phyloP scores from a whole-genome alignment of 2,329 filamentous ascomycete species.

The Elsinoe batatas region DNA sequence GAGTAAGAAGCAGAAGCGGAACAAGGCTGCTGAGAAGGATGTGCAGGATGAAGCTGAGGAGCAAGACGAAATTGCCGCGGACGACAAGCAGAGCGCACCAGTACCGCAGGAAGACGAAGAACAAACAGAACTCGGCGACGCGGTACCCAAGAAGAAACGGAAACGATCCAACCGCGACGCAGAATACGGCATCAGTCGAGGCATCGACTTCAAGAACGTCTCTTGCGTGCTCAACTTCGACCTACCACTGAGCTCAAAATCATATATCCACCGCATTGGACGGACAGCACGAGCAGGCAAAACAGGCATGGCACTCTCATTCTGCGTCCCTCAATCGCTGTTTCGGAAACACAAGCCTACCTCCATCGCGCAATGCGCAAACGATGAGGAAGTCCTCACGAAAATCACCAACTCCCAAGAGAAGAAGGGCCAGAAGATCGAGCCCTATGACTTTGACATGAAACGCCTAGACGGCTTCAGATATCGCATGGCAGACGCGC shows the following conservation, averaged over 20 bases:
- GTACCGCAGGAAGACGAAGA: constrained; percentile 24
- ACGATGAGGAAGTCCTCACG: constrained; percentile 74
- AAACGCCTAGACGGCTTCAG: constrained; percentile 86
- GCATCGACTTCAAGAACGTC: constrained; percentile 95
- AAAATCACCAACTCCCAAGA: constrained; percentile 71
- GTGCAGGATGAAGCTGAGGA: constrained; percentile 22
- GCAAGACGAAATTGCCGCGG: constrained; percentile 21
- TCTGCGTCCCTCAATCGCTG: constrained; percentile 71
- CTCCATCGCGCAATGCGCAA: constrained; percentile 59
- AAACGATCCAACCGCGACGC: constrained; percentile 59
- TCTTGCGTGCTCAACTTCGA: constrained; percentile 95
- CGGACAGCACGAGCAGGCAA: constrained; percentile 86
- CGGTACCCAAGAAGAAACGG: constrained; percentile 46
- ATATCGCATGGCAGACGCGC: constrained; percentile 87
- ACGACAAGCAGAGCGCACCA: constrained; percentile 23
- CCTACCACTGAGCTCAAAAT: constrained; percentile 75
- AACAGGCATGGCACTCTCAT: constrained; percentile 89
- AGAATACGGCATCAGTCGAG: constrained; percentile 90
- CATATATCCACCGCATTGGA: constrained; percentile 94
- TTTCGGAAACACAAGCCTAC: constrained; percentile 89
- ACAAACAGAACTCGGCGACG: constrained; percentile 25
- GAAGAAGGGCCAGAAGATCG: constrained; percentile 69
- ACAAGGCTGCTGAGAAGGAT: constrained; percentile 26
- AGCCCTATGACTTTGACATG: constrained; percentile 92
- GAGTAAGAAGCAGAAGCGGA: constrained; percentile 22